Evolutionary conservation across 768 basidiomycete genomes (phyloP).

Genomic region (Tylopilus vinaceipallidus): DNA sequence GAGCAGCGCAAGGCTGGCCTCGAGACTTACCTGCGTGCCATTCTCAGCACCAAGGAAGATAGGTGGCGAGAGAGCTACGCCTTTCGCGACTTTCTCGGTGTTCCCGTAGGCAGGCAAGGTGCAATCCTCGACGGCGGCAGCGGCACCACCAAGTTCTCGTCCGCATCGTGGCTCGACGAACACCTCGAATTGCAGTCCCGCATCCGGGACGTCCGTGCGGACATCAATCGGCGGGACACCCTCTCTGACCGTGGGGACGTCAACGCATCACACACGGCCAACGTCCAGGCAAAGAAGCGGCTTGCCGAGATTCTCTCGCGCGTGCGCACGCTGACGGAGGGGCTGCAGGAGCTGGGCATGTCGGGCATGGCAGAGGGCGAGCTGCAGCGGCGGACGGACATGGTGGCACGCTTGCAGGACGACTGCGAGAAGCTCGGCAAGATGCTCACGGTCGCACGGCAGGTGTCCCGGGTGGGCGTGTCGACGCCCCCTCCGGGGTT

Average conservation of each 20-base stretch:
- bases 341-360: conserved; percentile 60
- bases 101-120: conserved; percentile 63
- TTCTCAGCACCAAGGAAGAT: conserved; percentile 77
- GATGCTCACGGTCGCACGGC: conserved; percentile 78
- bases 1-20: conserved; percentile 77
- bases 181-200: conserved; percentile 74
- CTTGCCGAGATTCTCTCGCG: conserved; percentile 75
- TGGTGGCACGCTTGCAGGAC: conserved; percentile 85
- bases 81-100: conserved; percentile 85
- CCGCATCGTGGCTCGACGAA: conserved; percentile 87
- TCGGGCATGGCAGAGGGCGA: conserved; percentile 89
- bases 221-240: conserved; percentile 85
- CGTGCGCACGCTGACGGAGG: conserved; percentile 68
- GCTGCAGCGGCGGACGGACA: conserved; percentile 81
- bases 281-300: conserved; percentile 83
- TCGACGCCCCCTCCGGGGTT: conserved; percentile 26
- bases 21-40: conserved; percentile 83
- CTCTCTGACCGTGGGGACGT: conserved; percentile 75
- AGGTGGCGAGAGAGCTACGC: conserved; percentile 77
- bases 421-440: conserved; percentile 86
- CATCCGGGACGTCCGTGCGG: conserved; percentile 79
- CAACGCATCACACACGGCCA: conserved; percentile 69
- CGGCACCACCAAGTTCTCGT: conserved; percentile 60
- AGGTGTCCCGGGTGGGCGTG: conserved; percentile 40
- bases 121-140: conserved; percentile 22